These are phyloP conservation scores for Penicillium sp. DNA, from an alignment of 2,329 filamentous ascomycete species.

Conservation along the genomic window DNA sequence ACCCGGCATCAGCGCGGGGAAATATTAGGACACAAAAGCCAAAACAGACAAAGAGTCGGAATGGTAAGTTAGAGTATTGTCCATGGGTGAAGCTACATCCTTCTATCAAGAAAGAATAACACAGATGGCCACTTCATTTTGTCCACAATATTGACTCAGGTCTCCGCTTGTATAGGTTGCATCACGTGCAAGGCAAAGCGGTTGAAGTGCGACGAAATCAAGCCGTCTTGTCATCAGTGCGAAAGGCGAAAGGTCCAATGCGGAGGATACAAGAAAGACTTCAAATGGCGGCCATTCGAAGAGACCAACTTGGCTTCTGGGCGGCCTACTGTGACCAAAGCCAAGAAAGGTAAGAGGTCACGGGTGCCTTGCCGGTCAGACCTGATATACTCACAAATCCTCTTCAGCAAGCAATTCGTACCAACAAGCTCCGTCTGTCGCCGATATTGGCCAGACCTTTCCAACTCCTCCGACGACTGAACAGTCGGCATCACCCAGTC, in stretches of 20 bases:
- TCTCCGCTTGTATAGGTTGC: conserved; percentile 54
- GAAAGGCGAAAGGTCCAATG: conserved; percentile 62
- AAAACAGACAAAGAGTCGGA: conserved; percentile 72
- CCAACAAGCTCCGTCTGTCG: neutral
- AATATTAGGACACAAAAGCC: conserved; percentile 50
- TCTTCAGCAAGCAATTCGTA: conserved; percentile 5
- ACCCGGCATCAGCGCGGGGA: conserved; percentile 25
- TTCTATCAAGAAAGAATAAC: neutral
- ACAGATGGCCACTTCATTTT: neutral
- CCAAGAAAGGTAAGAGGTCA: conserved; percentile 45
- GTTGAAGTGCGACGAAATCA: conserved; percentile 71
- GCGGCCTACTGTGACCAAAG: conserved; percentile 31
- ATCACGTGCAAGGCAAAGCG: conserved; percentile 71
- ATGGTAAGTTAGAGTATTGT: conserved; percentile 51
- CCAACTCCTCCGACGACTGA: conserved; percentile 19
- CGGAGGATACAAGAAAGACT: conserved; percentile 71
- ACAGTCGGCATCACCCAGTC: conserved; percentile 11
- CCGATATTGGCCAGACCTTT: conserved; percentile 1
- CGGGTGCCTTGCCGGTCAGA: too few relatives aligned
- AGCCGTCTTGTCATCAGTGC: conserved; percentile 66
- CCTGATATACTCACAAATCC: neutral
- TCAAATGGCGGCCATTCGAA: conserved; percentile 71
- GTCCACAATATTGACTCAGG: conserved; percentile 24
- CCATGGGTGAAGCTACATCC: neutral
- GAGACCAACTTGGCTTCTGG: conserved; percentile 54